phyloP scores from a whole-genome alignment of 495 filamentous ascomycete species.

The Penicillium pulvis region DNA sequence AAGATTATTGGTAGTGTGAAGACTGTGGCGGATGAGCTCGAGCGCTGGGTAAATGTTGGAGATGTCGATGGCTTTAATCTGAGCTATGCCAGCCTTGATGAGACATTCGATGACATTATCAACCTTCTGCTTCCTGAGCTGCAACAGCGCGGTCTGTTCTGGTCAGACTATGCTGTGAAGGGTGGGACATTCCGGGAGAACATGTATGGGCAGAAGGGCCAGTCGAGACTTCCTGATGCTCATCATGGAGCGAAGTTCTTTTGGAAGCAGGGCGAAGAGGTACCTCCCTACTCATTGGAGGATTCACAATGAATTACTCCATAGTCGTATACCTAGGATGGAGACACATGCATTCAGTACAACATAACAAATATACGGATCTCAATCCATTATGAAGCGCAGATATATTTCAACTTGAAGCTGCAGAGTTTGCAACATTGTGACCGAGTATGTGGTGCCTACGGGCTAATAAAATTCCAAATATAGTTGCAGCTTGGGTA shows the following conservation, averaged over 20 bases:
- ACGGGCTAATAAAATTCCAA: too few species aligned
- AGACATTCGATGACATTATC: conserved; percentile 65
- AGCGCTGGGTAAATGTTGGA: conserved; percentile 60
- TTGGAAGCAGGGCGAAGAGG: conserved; percentile 42
- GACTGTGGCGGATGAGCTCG: conserved; percentile 62
- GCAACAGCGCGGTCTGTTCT: conserved; percentile 48
- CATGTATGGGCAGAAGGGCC: conserved; percentile 38
- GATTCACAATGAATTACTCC: conserved; percentile 12
- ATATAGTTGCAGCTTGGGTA: too few species aligned
- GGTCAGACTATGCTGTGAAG: conserved; percentile 45
- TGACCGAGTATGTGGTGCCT: too few species aligned
- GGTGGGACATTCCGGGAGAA: conserved; percentile 52
- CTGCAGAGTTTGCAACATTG: too few species aligned
- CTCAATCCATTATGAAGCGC: too few species aligned
- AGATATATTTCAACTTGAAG: too few species aligned
- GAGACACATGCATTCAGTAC: background rate
- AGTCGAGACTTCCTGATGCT: conserved; percentile 39
- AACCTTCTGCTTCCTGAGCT: conserved; percentile 49
- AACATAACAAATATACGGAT: background rate
- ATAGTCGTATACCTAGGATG: background rate
- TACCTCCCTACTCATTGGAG: conserved; percentile 28
- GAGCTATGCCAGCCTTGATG: conserved; percentile 59
- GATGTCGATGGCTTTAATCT: conserved; percentile 68
- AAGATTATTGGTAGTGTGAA: conserved; percentile 57
- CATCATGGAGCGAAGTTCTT: conserved; percentile 50